These are phyloP conservation scores for Ophiostoma sp. DNA, from an alignment of 2,329 filamentous ascomycete species.

Conservation along the genomic window DNA sequence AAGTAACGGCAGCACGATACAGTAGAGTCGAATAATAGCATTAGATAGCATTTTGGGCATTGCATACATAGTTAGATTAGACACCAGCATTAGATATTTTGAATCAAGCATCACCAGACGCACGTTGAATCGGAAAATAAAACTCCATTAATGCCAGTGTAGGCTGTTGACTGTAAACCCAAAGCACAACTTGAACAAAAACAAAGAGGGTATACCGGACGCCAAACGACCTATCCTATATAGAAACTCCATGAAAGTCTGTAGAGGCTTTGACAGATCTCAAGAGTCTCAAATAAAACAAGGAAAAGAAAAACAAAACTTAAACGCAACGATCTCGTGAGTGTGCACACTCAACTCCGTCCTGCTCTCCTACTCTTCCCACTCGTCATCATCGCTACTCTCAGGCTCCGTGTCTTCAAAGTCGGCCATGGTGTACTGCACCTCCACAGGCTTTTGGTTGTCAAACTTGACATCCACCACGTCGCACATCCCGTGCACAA, in stretches of 20 bases:
- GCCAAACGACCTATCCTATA: neutral
- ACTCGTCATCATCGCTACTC: constrained; percentile 49
- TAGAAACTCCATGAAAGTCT: neutral
- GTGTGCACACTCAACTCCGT: neutral
- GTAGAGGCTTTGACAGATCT: neutral
- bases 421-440: constrained; percentile 64
- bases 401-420: constrained; percentile 54
- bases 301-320: neutral
- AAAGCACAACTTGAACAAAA: neutral
- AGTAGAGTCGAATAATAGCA: neutral
- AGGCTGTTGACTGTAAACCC: neutral
- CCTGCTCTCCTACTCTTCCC: constrained; percentile 35
- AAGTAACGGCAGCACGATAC: neutral
- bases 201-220: neutral
- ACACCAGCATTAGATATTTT: no score
- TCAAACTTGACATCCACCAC: constrained; percentile 68
- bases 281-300: neutral
- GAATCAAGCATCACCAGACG: no score
- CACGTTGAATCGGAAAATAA: neutral
- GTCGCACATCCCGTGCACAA: constrained; percentile 64
- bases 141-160: neutral
- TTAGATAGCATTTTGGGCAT: neutral
- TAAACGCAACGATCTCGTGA: neutral
- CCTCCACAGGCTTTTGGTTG: constrained; percentile 66
- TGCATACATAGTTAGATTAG: neutral